Percentiles rank a stretch among this genome's conserved stretches.
Evolutionary conservation across 352 stramenopile genomes (phyloP).

Genomic region (Globisporangium carolinianum): DNA sequence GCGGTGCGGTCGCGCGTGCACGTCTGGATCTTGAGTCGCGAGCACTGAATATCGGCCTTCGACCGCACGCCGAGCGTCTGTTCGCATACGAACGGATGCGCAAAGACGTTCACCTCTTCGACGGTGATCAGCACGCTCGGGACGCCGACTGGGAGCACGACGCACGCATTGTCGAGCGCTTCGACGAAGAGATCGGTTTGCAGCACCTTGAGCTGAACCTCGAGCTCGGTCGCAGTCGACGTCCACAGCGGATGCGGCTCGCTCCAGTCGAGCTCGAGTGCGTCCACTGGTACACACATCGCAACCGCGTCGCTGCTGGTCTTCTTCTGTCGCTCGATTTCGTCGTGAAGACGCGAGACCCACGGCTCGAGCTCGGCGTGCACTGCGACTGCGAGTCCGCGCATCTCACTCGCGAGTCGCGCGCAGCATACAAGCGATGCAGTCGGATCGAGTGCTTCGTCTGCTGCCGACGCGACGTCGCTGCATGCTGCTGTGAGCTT

Average conservation of each 20-base stretch:
- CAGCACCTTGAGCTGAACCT: slow-evolving; percentile 55
- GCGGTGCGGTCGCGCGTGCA: slow-evolving; percentile 12
- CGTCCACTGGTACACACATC: neutral
- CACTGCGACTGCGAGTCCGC: slow-evolving; percentile 1
- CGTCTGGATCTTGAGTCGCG: slow-evolving; percentile 43
- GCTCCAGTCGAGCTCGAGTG: too few relatives aligned
- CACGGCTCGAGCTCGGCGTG: slow-evolving; percentile 9
- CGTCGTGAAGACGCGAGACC: slow-evolving; percentile 12
- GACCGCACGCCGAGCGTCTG: slow-evolving; percentile 53
- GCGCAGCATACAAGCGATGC: neutral
- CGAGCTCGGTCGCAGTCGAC: slow-evolving; percentile 28
- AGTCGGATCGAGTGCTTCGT: neutral
- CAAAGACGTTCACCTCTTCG: slow-evolving; percentile 52
- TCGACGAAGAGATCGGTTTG: slow-evolving; percentile 33
- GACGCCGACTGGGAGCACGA: slow-evolving; percentile 36
- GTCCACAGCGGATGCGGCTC: slow-evolving; percentile 1
- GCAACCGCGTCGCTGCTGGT: neutral
- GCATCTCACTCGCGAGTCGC: slow-evolving; percentile 9
- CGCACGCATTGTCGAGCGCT: slow-evolving; percentile 27
- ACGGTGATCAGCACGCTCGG: slow-evolving; percentile 34
- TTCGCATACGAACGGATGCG: slow-evolving; percentile 41
- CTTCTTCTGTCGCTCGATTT: neutral
- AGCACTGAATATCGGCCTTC: slow-evolving; percentile 56
- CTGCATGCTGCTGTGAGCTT: slow-evolving; percentile 5
- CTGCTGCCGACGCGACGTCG: neutral